Base-by-base conservation (phyloP, 2,329 filamentous ascomycete species). In the Aspergillus phoenicis region DNA sequence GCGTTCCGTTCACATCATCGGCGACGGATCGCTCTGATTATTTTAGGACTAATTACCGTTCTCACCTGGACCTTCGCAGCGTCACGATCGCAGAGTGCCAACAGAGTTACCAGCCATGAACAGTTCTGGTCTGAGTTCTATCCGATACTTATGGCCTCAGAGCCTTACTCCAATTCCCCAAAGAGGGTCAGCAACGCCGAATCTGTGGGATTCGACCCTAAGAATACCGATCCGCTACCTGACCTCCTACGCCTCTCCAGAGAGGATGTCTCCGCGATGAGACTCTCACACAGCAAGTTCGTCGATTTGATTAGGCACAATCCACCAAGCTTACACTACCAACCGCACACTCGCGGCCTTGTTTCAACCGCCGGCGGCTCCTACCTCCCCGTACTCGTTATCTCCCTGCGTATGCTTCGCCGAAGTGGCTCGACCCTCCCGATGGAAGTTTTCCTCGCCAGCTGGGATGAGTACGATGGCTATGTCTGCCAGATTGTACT, bases 401-500 rank as follows among this genome's bases (percentile, higher is more conserved):
- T 66, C 15, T 68, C 66, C 3, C 55, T 68, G 2, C 66, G 66
- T 2, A 68, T 68, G 66, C 56, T 68, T 15, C 66, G 66, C 33
- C 62, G 56, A 5, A 68, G 65, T 4, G 65, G 65, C 22, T 68
- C 66, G 4, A 51, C 49, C 2, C 43, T 68, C 2, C 66, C 66
- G 1, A 62, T 65, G 59, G 63, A 67, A 52, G 65, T 66, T 5
- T 69, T 69, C 17, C 41, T 66, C 11, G 68, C 66, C 20, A 55
- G 56, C n/a, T 61, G 58, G 57, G 36, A 28, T 0, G 74, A 78
- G 54, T 76, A 77, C 55, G 75, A 78, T 58, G 62, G 65, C 0
- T 62, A 71, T 10, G 69, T 78, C 4, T 80, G 77, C 61, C 68
- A 77, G 41, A 62, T 65, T 4, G 61, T 77, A 8, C 64, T 78